Evolutionary conservation across 768 basidiomycete genomes (phyloP).

Genomic region (Lentinula sp.): DNA sequence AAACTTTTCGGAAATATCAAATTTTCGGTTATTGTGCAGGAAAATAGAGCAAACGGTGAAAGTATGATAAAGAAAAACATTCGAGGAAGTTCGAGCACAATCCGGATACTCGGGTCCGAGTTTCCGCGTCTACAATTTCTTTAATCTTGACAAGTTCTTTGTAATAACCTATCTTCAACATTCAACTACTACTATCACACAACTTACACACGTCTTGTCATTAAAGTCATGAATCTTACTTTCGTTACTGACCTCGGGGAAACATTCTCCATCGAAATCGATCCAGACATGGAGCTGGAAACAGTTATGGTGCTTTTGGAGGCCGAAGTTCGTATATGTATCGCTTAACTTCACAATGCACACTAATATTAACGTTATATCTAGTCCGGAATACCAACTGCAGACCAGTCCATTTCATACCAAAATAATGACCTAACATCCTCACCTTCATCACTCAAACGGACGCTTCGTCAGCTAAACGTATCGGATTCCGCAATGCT

Average conservation of each 20-base stretch:
- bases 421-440: conserved; percentile 61
- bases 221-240: conserved; percentile 56
- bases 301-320: conserved; percentile 93
- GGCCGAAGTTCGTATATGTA: conserved; percentile 66
- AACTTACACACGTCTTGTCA: neutral
- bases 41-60: neutral
- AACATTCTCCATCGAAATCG: conserved; percentile 71
- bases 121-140: neutral
- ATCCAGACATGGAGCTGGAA: conserved; percentile 85
- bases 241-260: conserved; percentile 66
- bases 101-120: neutral
- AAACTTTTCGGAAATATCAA: no score
- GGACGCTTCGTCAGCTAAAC: conserved; percentile 63
- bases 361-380: neutral
- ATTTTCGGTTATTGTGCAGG: no score
- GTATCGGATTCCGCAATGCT: conserved; percentile 60
- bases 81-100: conserved; percentile 1
- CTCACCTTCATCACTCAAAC: conserved; percentile 30
- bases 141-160: conserved; percentile 2
- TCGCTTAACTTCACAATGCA: neutral
- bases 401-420: conserved; percentile 69
- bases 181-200: neutral
- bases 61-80: neutral
- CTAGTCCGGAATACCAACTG: conserved; percentile 68
- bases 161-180: no score